Evolutionary conservation across 2,329 filamentous ascomycete genomes (phyloP), one percentile per base, ranked within the genome.

Genomic region (Rutstroemia sp.): DNA sequence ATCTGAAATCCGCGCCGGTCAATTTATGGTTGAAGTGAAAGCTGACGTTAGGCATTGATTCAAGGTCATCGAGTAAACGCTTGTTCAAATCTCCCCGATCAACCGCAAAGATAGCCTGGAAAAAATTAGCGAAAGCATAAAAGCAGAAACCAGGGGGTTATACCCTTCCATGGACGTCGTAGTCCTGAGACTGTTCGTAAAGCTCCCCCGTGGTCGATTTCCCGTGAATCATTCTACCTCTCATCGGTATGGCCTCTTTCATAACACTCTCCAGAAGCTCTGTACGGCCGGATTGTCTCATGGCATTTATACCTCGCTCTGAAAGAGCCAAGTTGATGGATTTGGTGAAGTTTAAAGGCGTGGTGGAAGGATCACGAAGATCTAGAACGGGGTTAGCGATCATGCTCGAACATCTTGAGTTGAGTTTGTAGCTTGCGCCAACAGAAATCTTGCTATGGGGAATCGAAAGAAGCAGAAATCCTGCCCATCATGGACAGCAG

Each of bases 301-400:
- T 86, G 21, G 92, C 89, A 71, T 94, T 88, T 70, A 97, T 92
- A 34, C 94, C 94, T 58, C 94, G 85, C 70, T 97, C 92, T 0
- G 94, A 97, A 0, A 99, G 78, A 21, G 94, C 92, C 55, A 99
- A 75, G 69, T 99, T 99, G 76, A 99, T 99, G n/a, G 94, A 97
- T 71, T 91, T 95, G 59, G 92, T 95, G 69, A 96, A 96, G 72
- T 96, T 96, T 59, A 97, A 78, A 3, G 92, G 92, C 30, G 85
- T 84, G 0, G 89, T 96, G 2, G 83, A 80, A 2, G 88, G 85
- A 70, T 95, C 85, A 42, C 94, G 85, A 49, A 97, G 84, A 75
- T 99, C 94, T 97, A 46, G 21, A 38, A 14, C 49, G 7, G 16
- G 19, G 16, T 18, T 18, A 42, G 16, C 39, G 19, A 19, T 9